Base-by-base conservation (phyloP, 129 eudicot genomes). In the Silybum marianum region DNA sequence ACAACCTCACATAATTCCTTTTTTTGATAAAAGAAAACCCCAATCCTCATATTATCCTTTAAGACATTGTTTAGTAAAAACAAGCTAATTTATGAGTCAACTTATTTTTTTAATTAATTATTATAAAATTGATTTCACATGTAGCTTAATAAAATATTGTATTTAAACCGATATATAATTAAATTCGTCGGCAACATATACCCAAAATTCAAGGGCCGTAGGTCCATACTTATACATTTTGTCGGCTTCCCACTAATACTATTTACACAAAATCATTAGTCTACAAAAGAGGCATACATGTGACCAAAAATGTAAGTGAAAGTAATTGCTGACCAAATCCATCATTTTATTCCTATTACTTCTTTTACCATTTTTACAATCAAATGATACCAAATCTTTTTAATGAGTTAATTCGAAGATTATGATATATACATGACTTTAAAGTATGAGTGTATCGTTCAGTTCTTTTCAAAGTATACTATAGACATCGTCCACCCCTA, bases 321-420 rank as follows among this genome's bases (percentile, higher is more conserved):
- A 82, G 58, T 76, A 51, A 76, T 69, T 77, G 86, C 78, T 76
- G 36, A 83, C 82, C 86, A 70, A 76, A 82, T 82, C 54, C 39
- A 76, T 58, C 81, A 69, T 69, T 69, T 76, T 76, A 76, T 69
- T 75, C 54, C 16, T 44, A 40, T 30, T 44, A 18, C 18, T 44
- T 69, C 40, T 25, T 69, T 40, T 60, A 14, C 70, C 69, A 74
- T 22, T 46, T 58, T 58, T 58, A 58, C 66, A 58, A 58, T 19
- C 66, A n/a, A 18, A 58, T 58, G 23, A 58, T 58, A 5, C 66
- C 23, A 58, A 58, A 58, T 58, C 66, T 58, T 58, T 58, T 1
- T 54, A n/a, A 18, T n/a, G 9, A 18, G 10, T 6, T 32, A 32
- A 32, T 3, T 58, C n/a, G 3, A 18, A 58, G 66, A 58, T 58